phyloP scores from a whole-genome alignment of 2,329 filamentous ascomycete genomes.

The Epichloe brachyelytri region DNA sequence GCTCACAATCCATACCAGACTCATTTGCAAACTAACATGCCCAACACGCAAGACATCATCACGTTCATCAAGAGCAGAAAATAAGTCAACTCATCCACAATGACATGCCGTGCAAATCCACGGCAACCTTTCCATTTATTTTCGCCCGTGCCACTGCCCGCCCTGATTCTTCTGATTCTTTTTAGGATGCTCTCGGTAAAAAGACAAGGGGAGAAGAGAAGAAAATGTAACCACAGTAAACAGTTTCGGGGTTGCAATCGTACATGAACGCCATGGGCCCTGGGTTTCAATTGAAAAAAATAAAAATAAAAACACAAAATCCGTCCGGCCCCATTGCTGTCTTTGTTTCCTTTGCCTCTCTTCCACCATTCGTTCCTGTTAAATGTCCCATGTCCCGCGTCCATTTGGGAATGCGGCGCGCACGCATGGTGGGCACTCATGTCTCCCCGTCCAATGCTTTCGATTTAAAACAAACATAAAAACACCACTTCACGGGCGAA shows the following conservation, averaged over 20 bases:
- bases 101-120: slow-evolving; percentile 7
- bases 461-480: slow-evolving; percentile 8
- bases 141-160: slow-evolving; percentile 11
- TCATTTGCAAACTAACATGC: too few species aligned
- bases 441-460: slow-evolving; percentile 16
- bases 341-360: slow-evolving; percentile 4
- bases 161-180: slow-evolving; percentile 14
- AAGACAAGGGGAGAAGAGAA: slow-evolving; percentile 9
- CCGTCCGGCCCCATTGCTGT: slow-evolving; percentile 5
- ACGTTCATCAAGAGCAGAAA: not conserved
- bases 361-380: slow-evolving; percentile 5
- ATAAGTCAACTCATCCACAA: not conserved
- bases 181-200: slow-evolving; percentile 19
- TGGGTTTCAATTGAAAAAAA: slow-evolving; percentile 5
- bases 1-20: too few species aligned
- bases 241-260: slow-evolving; percentile 17
- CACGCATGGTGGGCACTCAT: slow-evolving; percentile 19
- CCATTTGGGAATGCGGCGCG: slow-evolving; percentile 6
- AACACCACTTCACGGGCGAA: slow-evolving; percentile 4
- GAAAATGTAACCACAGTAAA: slow-evolving; percentile 10
- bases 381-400: slow-evolving; percentile 1
- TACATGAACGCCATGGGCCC: slow-evolving; percentile 21
- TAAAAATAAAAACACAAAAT: slow-evolving; percentile 5
- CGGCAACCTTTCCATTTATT: slow-evolving; percentile 9
- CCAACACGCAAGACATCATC: not conserved